Evolutionary conservation across 345 rosid genomes (phyloP), one percentile per base, ranked within the genome.

Genomic region (Laguncularia racemosa): DNA sequence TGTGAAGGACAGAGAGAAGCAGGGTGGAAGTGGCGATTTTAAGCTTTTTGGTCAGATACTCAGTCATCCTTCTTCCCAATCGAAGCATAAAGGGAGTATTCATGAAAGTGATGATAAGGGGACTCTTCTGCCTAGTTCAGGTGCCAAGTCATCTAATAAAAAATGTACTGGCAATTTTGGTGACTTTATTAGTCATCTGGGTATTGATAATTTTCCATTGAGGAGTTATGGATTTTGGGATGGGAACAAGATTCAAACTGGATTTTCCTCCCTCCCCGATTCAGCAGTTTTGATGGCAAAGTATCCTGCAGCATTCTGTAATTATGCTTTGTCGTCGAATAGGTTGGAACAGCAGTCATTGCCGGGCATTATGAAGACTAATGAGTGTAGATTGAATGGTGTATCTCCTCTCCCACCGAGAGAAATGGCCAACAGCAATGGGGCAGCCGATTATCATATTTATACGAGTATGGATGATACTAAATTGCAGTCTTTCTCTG

Each of bases 41-140:
- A 89, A 83, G 66, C 76, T 89, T 21, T 93, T 89, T 76, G 97
- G 99, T 50, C 76, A 85, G 74, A 84, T 93, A 52, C 83, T 89
- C 20, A 81, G 79, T 50, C 68, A 68, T 38, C 67, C 87, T 13
- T 64, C 71, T 0, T 60, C 78, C 51, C 57, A 54, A 16, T 72
- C 56, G 55, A 72, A 58, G 54, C 40, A 50, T n/a, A 67, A 59
- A 56, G 21, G 56, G 4, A 51, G 26, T 45, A 44, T 71, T 17
- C 67, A 63, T 46, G 82, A 74, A 49, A 70, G 58, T 38, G 84
- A 66, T 51, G 81, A 65, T 5, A 78, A 70, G 16, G 79, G 68
- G n/a, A 14, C 45, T 47, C 66, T 57, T 68, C 59, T 55, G 58
- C 71, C 53, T 5, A 72, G 78, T 21, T 69, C 57, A 44, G 50